These are phyloP conservation scores for Chaetoscypha palmicola DNA, from an alignment of 2,329 filamentous ascomycete genomes.

Conservation along the genomic window DNA sequence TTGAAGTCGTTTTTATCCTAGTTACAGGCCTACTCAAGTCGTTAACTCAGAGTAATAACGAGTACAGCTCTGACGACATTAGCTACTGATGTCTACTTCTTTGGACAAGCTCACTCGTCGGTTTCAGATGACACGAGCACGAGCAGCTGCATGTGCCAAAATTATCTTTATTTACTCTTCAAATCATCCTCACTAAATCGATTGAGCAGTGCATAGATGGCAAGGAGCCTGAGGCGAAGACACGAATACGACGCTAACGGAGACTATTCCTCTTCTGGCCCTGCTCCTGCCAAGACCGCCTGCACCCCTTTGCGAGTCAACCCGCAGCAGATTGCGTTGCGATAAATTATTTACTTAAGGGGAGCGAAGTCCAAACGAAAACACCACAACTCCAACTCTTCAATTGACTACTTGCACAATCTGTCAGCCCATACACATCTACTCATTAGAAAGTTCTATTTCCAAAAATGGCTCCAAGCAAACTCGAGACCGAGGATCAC, in stretches of 20 bases:
- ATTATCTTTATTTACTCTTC: too few species aligned
- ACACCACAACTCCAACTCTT: not conserved
- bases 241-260: not conserved
- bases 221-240: not conserved
- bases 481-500: constrained; percentile 76
- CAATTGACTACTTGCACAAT: constrained; percentile 4
- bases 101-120: too few species aligned
- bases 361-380: not conserved
- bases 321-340: not conserved
- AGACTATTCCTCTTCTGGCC: not conserved
- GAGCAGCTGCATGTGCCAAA: too few species aligned
- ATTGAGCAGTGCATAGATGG: too few species aligned
- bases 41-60: too few species aligned
- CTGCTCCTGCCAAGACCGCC: not conserved
- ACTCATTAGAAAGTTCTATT: constrained; percentile 2
- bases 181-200: too few species aligned
- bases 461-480: constrained; percentile 24
- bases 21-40: too few species aligned
- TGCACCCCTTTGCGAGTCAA: not conserved
- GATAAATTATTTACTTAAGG: constrained; percentile 3
- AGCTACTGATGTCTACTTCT: too few species aligned
- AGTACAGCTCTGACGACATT: too few species aligned
- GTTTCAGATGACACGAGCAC: too few species aligned
- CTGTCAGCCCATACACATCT: constrained; percentile 4
- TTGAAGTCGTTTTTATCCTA: too few species aligned